Evolutionary conservation across 306 rosid genomes (phyloP).

Genomic region (Quercus cerris): DNA sequence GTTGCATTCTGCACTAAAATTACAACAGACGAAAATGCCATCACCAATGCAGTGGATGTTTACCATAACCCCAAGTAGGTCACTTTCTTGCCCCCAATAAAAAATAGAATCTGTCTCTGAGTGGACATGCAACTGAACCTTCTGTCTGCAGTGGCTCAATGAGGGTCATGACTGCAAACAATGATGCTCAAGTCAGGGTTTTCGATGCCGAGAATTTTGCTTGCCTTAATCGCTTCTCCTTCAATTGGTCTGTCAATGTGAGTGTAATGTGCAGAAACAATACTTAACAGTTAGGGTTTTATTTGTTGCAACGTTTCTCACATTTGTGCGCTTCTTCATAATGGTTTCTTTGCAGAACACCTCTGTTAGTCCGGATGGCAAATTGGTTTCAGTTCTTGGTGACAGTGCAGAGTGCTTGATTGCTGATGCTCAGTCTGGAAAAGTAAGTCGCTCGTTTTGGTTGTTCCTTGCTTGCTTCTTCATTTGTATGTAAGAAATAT

Average conservation of each 20-base stretch:
- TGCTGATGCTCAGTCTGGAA: conserved; percentile 72
- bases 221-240: conserved; percentile 61
- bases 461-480: background rate
- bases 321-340: background rate
- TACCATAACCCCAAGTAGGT: conserved; percentile 54
- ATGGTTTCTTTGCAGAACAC: conserved; percentile 47
- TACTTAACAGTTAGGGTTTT: background rate
- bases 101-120: background rate
- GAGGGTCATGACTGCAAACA: conserved; percentile 79
- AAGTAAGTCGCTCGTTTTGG: conserved; percentile 31
- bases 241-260: conserved; percentile 94
- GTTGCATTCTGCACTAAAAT: conserved; percentile 81
- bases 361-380: conserved; percentile 83
- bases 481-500: background rate
- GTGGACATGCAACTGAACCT: conserved; percentile 15
- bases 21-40: conserved; percentile 73
- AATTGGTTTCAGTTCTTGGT: conserved; percentile 77
- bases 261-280: conserved; percentile 34
- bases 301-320: background rate
- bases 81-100: background rate
- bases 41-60: conserved; percentile 88
- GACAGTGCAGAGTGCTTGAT: conserved; percentile 78
- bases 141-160: conserved; percentile 56
- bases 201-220: conserved; percentile 60
- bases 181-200: conserved; percentile 79